Evolutionary conservation across 2,329 filamentous ascomycete genomes (phyloP).

Genomic region (Zymoseptoria brevis): DNA sequence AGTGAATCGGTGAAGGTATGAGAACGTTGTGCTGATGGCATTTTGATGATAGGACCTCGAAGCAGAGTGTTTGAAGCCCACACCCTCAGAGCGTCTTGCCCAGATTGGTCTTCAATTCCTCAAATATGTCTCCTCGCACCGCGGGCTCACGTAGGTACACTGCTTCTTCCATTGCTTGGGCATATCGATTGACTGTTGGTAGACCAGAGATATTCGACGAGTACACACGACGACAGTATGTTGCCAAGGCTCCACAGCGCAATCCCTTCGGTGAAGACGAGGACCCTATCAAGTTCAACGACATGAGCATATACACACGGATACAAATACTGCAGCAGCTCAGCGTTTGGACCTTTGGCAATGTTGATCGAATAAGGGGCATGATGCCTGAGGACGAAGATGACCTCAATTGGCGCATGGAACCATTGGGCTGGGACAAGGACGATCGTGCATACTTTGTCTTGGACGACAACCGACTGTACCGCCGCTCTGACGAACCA

Average conservation of each 20-base stretch:
- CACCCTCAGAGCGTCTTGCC: conserved; percentile 61
- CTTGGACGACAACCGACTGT: conserved; percentile 87
- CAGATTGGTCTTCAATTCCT: conserved; percentile 80
- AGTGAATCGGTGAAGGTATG: not conserved
- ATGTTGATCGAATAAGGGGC: conserved; percentile 78
- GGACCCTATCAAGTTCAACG: conserved; percentile 61
- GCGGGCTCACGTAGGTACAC: conserved; percentile 71
- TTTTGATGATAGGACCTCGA: conserved; percentile 63
- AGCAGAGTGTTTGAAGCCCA: conserved; percentile 72
- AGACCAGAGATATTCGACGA: conserved; percentile 88
- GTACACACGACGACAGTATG: conserved; percentile 81
- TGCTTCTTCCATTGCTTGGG: not conserved
- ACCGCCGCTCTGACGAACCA: conserved; percentile 72
- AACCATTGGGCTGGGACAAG: conserved; percentile 80
- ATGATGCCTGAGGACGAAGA: conserved; percentile 74
- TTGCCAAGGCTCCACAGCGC: conserved; percentile 65
- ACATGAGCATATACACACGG: conserved; percentile 78
- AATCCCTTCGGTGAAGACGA: conserved; percentile 84
- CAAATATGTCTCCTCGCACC: conserved; percentile 89
- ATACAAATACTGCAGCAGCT: conserved; percentile 78
- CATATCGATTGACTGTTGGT: conserved; percentile 6
- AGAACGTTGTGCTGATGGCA: conserved; percentile 20
- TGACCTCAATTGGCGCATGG: conserved; percentile 48
- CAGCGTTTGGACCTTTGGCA: conserved; percentile 79
- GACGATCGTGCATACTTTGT: conserved; percentile 83